phyloP scores from a whole-genome alignment of 345 rosid genomes.

The Lumnitzera littorea region DNA sequence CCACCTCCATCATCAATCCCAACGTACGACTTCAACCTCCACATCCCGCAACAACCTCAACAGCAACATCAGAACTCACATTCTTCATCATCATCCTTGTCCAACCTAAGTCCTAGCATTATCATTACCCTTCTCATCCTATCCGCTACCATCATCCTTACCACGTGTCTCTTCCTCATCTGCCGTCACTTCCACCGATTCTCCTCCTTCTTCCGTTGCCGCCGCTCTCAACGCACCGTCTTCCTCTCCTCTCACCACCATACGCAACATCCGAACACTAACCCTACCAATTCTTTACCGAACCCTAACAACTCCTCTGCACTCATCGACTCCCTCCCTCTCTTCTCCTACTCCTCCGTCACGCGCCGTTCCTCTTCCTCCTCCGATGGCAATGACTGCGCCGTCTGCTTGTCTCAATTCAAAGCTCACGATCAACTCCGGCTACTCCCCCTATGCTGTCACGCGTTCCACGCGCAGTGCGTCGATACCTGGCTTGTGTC shows the following conservation, averaged over 20 bases:
- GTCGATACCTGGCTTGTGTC: conserved; percentile 71
- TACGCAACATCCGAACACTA: conserved; percentile 7
- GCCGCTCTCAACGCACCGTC: conserved; percentile 4
- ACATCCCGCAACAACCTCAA: conserved; percentile 16
- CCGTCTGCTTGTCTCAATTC: conserved; percentile 79
- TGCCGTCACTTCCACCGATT: conserved; percentile 68
- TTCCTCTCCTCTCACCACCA: conserved; percentile 10
- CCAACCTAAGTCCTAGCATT: conserved; percentile 53
- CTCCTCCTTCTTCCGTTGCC: conserved; percentile 38
- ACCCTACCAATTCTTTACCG: conserved; percentile 4
- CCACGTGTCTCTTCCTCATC: conserved; percentile 64
- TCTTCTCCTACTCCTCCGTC: conserved; percentile 64
- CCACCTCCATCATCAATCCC: background rate
- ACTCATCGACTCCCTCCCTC: conserved; percentile 60
- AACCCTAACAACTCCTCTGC: conserved; percentile 22
- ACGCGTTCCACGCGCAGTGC: conserved; percentile 80
- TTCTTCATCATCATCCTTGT: conserved; percentile 21
- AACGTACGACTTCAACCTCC: background rate
- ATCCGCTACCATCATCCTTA: conserved; percentile 42
- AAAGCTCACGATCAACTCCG: conserved; percentile 72
- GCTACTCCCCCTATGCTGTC: conserved; percentile 80
- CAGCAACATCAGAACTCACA: conserved; percentile 16
- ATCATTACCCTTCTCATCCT: conserved; percentile 52
- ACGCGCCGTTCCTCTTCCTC: conserved; percentile 47
- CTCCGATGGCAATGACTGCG: conserved; percentile 48